These are phyloP conservation scores for Zasmidium cellare DNA, from an alignment of 2,329 filamentous ascomycete genomes.

Conservation along the genomic window DNA sequence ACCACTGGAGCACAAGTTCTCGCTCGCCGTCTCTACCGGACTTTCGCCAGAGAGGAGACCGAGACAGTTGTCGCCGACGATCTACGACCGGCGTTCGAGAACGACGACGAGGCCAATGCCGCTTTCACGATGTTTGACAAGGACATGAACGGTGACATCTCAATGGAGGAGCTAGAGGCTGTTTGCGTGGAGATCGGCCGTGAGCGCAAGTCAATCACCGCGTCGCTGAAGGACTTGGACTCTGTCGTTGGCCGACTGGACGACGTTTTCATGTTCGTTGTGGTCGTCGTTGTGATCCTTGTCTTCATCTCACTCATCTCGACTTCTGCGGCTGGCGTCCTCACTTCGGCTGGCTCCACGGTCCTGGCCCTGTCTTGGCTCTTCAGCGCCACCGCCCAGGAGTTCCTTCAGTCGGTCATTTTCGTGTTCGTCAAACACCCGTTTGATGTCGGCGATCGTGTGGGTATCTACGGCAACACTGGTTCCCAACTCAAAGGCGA, in stretches of 20 bases:
- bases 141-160: constrained; percentile 94
- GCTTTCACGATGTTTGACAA: constrained; percentile 94
- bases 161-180: constrained; percentile 88
- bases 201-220: constrained; percentile 92
- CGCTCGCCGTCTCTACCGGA: constrained; percentile 84
- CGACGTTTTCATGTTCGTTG: constrained; percentile 84
- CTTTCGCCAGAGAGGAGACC: constrained; percentile 71
- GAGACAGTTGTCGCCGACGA: constrained; percentile 80
- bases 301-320: constrained; percentile 90
- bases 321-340: constrained; percentile 80
- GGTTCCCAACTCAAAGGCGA: constrained; percentile 77
- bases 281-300: constrained; percentile 75
- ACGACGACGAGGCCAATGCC: constrained; percentile 80
- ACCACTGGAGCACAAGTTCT: constrained; percentile 77
- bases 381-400: constrained; percentile 87
- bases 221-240: constrained; percentile 90
- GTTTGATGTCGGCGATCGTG: constrained; percentile 92
- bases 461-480: constrained; percentile 87
- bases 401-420: constrained; percentile 89
- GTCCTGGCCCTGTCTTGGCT: constrained; percentile 91
- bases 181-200: constrained; percentile 93
- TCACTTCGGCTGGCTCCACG: constrained; percentile 85
- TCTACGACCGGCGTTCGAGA: constrained; percentile 74
- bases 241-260: constrained; percentile 90
- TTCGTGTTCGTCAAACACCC: constrained; percentile 98